Base-by-base conservation (phyloP, 192 early-diverging fungal genomes). In the Thamnidium elegans region DNA sequence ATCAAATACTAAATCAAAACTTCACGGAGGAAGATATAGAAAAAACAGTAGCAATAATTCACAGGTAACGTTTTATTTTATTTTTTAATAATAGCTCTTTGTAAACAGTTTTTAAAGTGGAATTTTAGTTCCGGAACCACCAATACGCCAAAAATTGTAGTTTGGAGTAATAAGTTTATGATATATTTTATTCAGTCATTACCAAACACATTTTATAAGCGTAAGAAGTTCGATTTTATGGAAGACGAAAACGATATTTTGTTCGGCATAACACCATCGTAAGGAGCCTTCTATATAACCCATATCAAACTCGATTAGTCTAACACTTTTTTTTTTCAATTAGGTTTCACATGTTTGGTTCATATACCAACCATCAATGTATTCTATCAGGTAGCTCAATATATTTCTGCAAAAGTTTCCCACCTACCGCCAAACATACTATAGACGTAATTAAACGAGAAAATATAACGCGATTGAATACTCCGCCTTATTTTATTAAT, bases 41-140 rank as follows among this genome's bases (percentile, higher is more conserved):
- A 7, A 26, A 20, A 48, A 4, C 23, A 7, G 14, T 23, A 17
- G 7, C 46, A 2, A 47, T 61, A 26, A 4, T 46, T 32, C 59
- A 61, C 30, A 61, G 59, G 59, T 26, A 26, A 26, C 3, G 26
- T 3, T 26, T 26, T n/a, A n/a, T n/a, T n/a, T n/a, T n/a, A n/a
- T n/a, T 26, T 26, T 26, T 26, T 3, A 26, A 26, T 26, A 1
- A 26, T 26, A 3, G 1, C 3, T 26, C 26, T 26, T 26, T 26
- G 26, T 3, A 2, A 26, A 26, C 3, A 26, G 26, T 26, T 26
- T 26, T 26, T 26, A 26, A 1, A 26, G n/a, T 26, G 3, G 1
- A 26, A 26, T 26, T 26, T 26, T 26, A 61, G 59, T 23, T 61
- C 59, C n/a, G 59, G 59, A 26, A 46, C 59, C 3, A 61, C 59